Evolutionary conservation across 2,329 filamentous ascomycete species (phyloP).

Genomic region (Fusarium subtropicale): DNA sequence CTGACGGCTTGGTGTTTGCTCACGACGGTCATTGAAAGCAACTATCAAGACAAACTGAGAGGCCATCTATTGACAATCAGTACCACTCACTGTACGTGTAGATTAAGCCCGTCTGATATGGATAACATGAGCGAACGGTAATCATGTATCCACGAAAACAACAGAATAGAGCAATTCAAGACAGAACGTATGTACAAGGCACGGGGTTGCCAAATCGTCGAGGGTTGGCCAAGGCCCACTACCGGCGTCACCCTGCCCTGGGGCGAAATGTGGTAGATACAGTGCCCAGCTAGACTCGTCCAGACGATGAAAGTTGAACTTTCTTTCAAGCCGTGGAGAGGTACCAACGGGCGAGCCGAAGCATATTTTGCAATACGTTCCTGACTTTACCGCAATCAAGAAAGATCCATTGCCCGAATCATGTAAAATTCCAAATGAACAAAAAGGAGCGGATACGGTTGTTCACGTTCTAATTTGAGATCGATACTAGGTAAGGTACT

Average conservation of each 20-base stretch:
- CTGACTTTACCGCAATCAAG: constrained; percentile 22
- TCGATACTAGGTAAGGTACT: background rate
- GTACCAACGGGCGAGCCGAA: constrained; percentile 26
- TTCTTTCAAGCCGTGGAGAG: constrained; percentile 25
- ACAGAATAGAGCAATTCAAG: constrained; percentile 14
- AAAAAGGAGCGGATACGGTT: background rate
- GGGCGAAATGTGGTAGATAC: constrained; percentile 24
- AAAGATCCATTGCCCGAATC: background rate
- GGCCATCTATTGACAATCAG: background rate
- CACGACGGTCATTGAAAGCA: background rate
- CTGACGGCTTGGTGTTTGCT: constrained; percentile 7
- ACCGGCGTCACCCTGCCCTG: constrained; percentile 37
- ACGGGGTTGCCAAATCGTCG: constrained; percentile 41
- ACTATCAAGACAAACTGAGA: background rate
- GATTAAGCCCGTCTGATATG: background rate
- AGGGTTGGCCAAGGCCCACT: constrained; percentile 41
- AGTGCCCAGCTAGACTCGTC: constrained; percentile 21
- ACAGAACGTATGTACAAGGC: constrained; percentile 24
- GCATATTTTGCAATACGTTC: constrained; percentile 26
- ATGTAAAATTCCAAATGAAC: background rate
- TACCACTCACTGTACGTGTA: background rate
- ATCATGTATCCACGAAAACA: background rate
- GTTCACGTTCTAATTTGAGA: constrained; percentile 5
- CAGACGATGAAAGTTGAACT: constrained; percentile 33
- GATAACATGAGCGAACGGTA: constrained; percentile 1